Percentiles rank a stretch among this genome's conserved stretches.
Conservation (phyloP, 2,329 filamentous ascomycete species). For the Ploettnerulaceae sp. region DNA sequence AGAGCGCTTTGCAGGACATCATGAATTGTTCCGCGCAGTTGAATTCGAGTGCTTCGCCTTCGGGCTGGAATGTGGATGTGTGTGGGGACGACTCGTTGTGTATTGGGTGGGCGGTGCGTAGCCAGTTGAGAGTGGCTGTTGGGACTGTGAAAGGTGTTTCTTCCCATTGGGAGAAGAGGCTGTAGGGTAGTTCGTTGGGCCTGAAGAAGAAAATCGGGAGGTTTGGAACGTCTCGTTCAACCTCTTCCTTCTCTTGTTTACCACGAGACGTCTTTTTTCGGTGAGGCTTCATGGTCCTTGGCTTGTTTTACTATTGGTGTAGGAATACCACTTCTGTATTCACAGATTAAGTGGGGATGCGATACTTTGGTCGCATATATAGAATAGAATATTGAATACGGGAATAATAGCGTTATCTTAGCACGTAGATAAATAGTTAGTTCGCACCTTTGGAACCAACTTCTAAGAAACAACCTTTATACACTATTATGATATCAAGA, state of each 20-base stretch:
- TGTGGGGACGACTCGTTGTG: background rate
- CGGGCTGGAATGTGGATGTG: constrained; percentile 3
- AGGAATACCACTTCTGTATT: no score
- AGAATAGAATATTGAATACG: no score
- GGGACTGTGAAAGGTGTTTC: constrained; percentile 30
- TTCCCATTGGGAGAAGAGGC: constrained; percentile 38
- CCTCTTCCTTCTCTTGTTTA: background rate
- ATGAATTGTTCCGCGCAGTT: constrained; percentile 39
- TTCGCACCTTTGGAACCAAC: no score
- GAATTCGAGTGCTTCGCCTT: constrained; percentile 30
- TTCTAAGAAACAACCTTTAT: no score
- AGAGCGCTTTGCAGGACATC: constrained; percentile 40
- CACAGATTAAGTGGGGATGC: no score
- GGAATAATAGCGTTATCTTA: no score
- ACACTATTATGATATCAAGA: no score
- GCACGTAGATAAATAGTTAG: no score
- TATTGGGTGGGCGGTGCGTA: constrained; percentile 26
- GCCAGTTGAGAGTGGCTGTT: constrained; percentile 28
- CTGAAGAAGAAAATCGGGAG: constrained; percentile 33
- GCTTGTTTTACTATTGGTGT: no score
- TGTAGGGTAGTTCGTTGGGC: constrained; percentile 28
- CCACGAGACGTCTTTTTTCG: constrained; percentile 1
- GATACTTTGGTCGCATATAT: no score
- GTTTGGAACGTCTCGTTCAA: background rate
- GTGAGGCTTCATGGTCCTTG: constrained; percentile 5